These are phyloP conservation scores for Chlorella ohadii DNA, from an alignment of 139 green algal species.

Conservation along the genomic window DNA sequence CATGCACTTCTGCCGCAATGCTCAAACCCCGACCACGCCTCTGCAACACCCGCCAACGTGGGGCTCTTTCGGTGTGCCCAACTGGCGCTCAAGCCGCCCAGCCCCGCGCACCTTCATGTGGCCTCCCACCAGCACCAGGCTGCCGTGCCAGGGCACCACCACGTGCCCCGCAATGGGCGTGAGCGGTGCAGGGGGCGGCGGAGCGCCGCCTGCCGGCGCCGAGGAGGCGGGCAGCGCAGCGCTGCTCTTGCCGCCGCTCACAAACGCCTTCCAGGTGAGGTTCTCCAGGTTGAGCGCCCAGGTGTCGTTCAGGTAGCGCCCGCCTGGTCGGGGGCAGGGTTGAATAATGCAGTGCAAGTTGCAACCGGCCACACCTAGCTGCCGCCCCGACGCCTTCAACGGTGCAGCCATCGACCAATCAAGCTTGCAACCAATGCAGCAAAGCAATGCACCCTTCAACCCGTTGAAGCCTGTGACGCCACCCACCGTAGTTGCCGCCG, in stretches of 20 bases:
- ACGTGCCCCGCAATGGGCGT: constrained; percentile 70
- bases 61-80: too few relatives aligned
- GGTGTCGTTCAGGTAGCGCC: constrained; percentile 87
- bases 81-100: too few relatives aligned
- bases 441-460: too few relatives aligned
- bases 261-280: constrained; percentile 70
- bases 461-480: too few relatives aligned
- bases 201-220: not conserved
- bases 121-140: constrained; percentile 83
- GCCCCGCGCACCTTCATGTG: constrained; percentile 74
- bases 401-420: too few relatives aligned
- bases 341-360: too few relatives aligned
- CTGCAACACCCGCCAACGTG: too few relatives aligned
- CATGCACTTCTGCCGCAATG: too few relatives aligned
- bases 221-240: constrained; percentile 13
- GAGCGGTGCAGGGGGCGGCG: constrained; percentile 35
- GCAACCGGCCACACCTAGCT: too few relatives aligned
- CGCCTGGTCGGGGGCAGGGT: constrained; percentile 55
- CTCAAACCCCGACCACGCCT: too few relatives aligned
- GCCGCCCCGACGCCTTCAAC: too few relatives aligned
- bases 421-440: too few relatives aligned
- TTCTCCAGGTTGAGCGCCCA: constrained; percentile 84
- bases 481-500: constrained; percentile 84
- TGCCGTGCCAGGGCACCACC: constrained; percentile 57
- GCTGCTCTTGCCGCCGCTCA: not conserved